Percentiles rank a stretch among this genome's conserved stretches.
Evolutionary conservation across 2,329 filamentous ascomycete species (phyloP).

Genomic region (Cordyceps sp.): DNA sequence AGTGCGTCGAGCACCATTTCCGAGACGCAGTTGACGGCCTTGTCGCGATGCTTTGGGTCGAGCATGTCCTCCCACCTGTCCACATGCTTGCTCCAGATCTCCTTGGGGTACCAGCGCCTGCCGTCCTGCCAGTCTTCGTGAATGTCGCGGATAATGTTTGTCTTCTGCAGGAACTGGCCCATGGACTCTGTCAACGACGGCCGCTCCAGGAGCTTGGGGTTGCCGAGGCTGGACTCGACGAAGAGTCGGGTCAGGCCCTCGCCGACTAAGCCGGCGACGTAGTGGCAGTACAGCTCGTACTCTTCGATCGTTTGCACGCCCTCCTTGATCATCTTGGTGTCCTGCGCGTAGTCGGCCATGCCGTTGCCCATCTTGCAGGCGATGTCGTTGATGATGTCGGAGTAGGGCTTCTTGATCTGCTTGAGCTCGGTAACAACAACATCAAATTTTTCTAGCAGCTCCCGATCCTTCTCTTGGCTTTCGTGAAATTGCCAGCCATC

Average conservation of each 20-base stretch:
- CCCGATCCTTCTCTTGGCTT: slow-evolving; percentile 87
- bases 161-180: slow-evolving; percentile 95
- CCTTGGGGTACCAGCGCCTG: slow-evolving; percentile 84
- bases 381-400: slow-evolving; percentile 80
- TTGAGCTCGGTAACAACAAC: slow-evolving; percentile 74
- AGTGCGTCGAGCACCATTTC: slow-evolving; percentile 91
- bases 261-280: slow-evolving; percentile 95
- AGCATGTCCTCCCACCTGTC: slow-evolving; percentile 82
- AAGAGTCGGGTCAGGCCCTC: slow-evolving; percentile 86
- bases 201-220: slow-evolving; percentile 64
- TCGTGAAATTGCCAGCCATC: slow-evolving; percentile 85
- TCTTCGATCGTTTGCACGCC: slow-evolving; percentile 73
- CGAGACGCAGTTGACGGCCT: slow-evolving; percentile 71
- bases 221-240: slow-evolving; percentile 72
- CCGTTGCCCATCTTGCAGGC: slow-evolving; percentile 91
- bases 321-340: slow-evolving; percentile 63
- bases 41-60: slow-evolving; percentile 57
- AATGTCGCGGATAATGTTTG: slow-evolving; percentile 95
- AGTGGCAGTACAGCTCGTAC: slow-evolving; percentile 95
- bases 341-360: slow-evolving; percentile 90
- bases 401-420: slow-evolving; percentile 73
- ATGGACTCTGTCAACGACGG: slow-evolving; percentile 81
- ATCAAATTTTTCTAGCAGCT: slow-evolving; percentile 85
- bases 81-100: slow-evolving; percentile 95
- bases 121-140: slow-evolving; percentile 79